Evolutionary conservation across 2,329 filamentous ascomycete species (phyloP).

Genomic region (Microsporum audouinii): DNA sequence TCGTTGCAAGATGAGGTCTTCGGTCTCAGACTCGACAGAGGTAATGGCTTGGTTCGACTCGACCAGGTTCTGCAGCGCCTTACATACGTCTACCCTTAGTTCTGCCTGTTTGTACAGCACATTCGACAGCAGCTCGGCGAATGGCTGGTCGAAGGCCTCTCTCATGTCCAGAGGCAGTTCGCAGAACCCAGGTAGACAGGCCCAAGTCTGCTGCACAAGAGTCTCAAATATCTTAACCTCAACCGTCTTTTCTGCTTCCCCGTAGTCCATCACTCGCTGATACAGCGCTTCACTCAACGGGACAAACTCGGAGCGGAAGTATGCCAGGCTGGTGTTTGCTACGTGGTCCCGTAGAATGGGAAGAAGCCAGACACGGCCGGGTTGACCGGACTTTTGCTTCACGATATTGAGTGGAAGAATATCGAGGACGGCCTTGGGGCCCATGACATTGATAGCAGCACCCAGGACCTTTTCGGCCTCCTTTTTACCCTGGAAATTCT

Average conservation of each 20-base stretch:
- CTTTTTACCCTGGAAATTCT: slow-evolving; percentile 86
- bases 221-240: slow-evolving; percentile 98
- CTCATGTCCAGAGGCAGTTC: slow-evolving; percentile 72
- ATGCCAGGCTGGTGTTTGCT: slow-evolving; percentile 72
- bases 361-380: slow-evolving; percentile 87
- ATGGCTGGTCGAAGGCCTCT: slow-evolving; percentile 68
- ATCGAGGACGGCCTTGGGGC: slow-evolving; percentile 68
- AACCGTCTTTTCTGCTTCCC: slow-evolving; percentile 75
- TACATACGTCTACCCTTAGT: slow-evolving; percentile 75
- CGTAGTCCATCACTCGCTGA: slow-evolving; percentile 75
- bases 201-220: slow-evolving; percentile 90
- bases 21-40: slow-evolving; percentile 54
- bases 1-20: slow-evolving; percentile 65
- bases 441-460: slow-evolving; percentile 79
- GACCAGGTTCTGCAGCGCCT: slow-evolving; percentile 71
- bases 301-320: slow-evolving; percentile 78
- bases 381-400: slow-evolving; percentile 62
- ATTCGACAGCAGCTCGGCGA: slow-evolving; percentile 84
- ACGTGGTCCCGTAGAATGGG: slow-evolving; percentile 82
- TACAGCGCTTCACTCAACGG: slow-evolving; percentile 85
- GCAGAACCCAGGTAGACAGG: slow-evolving; percentile 84
- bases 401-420: slow-evolving; percentile 78
- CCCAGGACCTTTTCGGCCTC: slow-evolving; percentile 85
- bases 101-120: slow-evolving; percentile 86
- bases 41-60: slow-evolving; percentile 82